These are phyloP conservation scores for Phylloporus scabripes DNA, from an alignment of 768 basidiomycete genomes.

Conservation along the genomic window DNA sequence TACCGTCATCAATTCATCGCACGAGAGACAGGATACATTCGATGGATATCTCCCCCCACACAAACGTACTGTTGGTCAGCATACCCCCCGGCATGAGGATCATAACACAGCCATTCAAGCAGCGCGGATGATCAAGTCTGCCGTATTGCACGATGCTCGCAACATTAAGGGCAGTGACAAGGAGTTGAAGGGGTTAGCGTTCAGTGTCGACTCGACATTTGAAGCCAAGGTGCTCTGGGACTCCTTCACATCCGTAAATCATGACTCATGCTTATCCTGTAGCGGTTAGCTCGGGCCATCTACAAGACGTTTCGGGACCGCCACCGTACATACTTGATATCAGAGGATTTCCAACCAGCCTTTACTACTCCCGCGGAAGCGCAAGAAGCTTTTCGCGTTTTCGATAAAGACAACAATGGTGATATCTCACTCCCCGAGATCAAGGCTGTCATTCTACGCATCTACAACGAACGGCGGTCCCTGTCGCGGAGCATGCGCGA, in stretches of 20 bases:
- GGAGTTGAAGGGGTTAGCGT: conserved; percentile 39
- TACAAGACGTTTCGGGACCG: conserved; percentile 56
- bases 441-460: conserved; percentile 58
- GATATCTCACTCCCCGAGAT: conserved; percentile 74
- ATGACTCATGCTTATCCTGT: not conserved
- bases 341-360: conserved; percentile 67
- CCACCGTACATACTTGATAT: conserved; percentile 52
- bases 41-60: conserved; percentile 40
- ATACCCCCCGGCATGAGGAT: conserved; percentile 27
- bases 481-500: conserved; percentile 74
- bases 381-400: conserved; percentile 64
- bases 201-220: conserved; percentile 50
- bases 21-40: conserved; percentile 3
- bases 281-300: conserved; percentile 65
- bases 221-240: conserved; percentile 56
- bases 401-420: conserved; percentile 72
- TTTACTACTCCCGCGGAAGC: conserved; percentile 55
- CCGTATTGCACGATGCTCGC: conserved; percentile 70
- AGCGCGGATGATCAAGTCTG: conserved; percentile 61
- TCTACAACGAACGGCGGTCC: conserved; percentile 76
- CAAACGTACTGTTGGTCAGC: conserved; percentile 17
- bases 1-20: not conserved
- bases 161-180: conserved; percentile 53
- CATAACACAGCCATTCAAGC: conserved; percentile 45
- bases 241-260: not conserved